Conservation (phyloP, 192 early-diverging fungal species). For the Entrophospora sp. region DNA sequence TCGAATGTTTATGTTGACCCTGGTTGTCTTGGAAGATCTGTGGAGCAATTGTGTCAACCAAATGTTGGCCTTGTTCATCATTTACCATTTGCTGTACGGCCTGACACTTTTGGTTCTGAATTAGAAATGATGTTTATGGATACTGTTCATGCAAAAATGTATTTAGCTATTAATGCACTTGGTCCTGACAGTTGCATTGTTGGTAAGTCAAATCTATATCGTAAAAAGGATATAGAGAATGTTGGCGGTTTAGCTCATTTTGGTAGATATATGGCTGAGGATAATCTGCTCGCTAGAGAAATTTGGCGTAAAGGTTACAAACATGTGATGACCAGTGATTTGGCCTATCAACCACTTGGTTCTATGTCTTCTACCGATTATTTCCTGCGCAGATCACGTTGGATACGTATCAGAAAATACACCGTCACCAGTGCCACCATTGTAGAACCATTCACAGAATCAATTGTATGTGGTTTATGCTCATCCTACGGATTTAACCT, state of each 20-base stretch:
- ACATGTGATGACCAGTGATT: constrained; percentile 82
- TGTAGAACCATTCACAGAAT: constrained; percentile 89
- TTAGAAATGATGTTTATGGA: constrained; percentile 83
- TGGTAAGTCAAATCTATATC: constrained; percentile 92
- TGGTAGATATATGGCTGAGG: constrained; percentile 89
- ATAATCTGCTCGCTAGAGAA: constrained; percentile 86
- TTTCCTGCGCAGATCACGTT: constrained; percentile 75
- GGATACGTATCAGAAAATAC: constrained; percentile 92
- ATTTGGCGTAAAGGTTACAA: constrained; percentile 69
- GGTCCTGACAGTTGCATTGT: constrained; percentile 81
- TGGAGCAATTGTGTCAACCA: constrained; percentile 61
- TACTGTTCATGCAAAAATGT: constrained; percentile 92
- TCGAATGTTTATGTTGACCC: constrained; percentile 79
- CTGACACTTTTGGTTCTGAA: constrained; percentile 65
- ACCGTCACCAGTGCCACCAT: constrained; percentile 83
- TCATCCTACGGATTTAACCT: constrained; percentile 58
- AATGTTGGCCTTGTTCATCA: constrained; percentile 94
- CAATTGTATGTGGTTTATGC: constrained; percentile 64
- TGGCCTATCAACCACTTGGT: constrained; percentile 80
- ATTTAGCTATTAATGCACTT: constrained; percentile 84
- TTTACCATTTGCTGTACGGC: constrained; percentile 68
- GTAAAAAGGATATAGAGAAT: constrained; percentile 68
- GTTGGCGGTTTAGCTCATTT: constrained; percentile 78
- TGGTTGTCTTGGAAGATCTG: constrained; percentile 71
- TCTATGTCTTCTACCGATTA: constrained; percentile 68